These are phyloP conservation scores for Phialocephala sp. DNA, from an alignment of 2,329 filamentous ascomycete species.

Conservation along the genomic window DNA sequence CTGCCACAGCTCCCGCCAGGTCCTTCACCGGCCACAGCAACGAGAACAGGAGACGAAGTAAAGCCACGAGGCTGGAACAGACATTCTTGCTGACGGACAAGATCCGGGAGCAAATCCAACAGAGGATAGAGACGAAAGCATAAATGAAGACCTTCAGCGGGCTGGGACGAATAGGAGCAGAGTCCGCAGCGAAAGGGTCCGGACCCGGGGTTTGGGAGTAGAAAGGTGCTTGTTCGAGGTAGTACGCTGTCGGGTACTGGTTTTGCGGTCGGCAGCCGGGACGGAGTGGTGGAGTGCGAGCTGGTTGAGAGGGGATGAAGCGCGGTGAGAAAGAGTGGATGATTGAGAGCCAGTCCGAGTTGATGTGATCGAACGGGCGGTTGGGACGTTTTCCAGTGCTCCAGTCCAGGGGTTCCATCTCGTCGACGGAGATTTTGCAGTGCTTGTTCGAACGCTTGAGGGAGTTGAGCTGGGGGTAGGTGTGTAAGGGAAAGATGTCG, in stretches of 20 bases:
- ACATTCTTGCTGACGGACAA: not conserved
- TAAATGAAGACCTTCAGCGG: not conserved
- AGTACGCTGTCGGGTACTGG: slow-evolving; percentile 10
- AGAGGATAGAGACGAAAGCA: not conserved
- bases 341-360: not conserved
- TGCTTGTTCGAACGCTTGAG: not conserved
- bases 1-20: not conserved
- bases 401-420: slow-evolving; percentile 1
- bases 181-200: slow-evolving; percentile 3
- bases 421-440: not conserved
- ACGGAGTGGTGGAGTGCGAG: not conserved
- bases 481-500: not conserved
- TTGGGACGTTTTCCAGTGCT: not conserved
- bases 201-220: slow-evolving; percentile 2
- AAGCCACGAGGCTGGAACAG: not conserved
- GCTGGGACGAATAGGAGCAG: not conserved
- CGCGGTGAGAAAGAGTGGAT: not conserved
- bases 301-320: not conserved
- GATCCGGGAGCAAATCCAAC: not conserved
- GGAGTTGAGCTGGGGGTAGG: not conserved
- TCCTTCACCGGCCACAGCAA: not conserved
- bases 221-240: slow-evolving; percentile 14
- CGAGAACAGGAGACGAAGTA: not conserved
- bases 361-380: not conserved
- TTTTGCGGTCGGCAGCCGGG: not conserved